Evolutionary conservation across 116 monocot genomes (phyloP).

Genomic region (Phalaenopsis hybrid): DNA sequence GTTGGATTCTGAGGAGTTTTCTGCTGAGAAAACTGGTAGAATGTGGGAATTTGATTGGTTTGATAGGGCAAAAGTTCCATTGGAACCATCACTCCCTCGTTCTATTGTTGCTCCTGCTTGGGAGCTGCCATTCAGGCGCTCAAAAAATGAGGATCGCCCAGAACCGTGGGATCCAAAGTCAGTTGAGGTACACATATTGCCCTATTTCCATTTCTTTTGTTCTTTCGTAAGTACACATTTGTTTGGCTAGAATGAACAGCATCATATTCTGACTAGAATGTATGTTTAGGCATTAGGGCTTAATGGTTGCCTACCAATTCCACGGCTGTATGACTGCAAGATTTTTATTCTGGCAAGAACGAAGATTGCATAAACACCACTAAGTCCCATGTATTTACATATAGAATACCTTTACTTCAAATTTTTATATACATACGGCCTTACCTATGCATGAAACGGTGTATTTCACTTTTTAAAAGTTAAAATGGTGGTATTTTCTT

Average conservation of each 20-base stretch:
- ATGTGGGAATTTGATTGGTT: slow-evolving; percentile 95
- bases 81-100: slow-evolving; percentile 65
- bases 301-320: background rate
- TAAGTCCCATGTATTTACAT: too few species aligned
- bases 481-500: too few species aligned
- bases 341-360: too few species aligned
- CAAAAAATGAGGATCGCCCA: slow-evolving; percentile 4
- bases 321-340: background rate
- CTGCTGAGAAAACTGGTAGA: slow-evolving; percentile 56
- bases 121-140: slow-evolving; percentile 80
- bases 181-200: slow-evolving; percentile 36
- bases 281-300: background rate
- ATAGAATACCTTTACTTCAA: too few species aligned
- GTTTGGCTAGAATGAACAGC: background rate
- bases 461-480: too few species aligned
- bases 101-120: slow-evolving; percentile 51
- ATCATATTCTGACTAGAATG: background rate
- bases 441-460: too few species aligned
- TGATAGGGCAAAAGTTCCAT: slow-evolving; percentile 43
- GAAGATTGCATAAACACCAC: too few species aligned
- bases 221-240: background rate
- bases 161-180: slow-evolving; percentile 54
- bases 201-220: background rate
- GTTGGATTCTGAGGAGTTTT: slow-evolving; percentile 62
- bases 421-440: too few species aligned